Evolutionary conservation across 768 basidiomycete species (phyloP), one percentile per base, ranked within the genome.

Genomic region (Lactarius psammicola): DNA sequence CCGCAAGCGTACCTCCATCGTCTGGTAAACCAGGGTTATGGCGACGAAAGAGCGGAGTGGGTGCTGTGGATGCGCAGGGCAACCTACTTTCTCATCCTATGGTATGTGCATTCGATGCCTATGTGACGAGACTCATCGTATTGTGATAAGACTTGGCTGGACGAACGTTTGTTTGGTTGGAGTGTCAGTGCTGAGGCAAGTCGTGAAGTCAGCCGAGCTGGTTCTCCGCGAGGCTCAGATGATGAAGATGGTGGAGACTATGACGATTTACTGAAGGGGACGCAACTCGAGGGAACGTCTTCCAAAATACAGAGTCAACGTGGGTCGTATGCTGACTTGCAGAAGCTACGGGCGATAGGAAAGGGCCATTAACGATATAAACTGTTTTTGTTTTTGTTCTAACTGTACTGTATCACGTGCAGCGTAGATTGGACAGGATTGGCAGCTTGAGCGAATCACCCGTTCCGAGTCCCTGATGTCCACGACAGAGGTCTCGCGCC

Each of bases 161-260:
- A 96, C 72, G 94, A 95, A 76, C 86, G 90, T 17, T 81, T 96
- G 31, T 96, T 95, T 72, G 94, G 94, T 44, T 95, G 92, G 94
- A 87, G 87, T 75, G 81, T 82, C 61, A 91, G 88, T 70, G 82
- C 89, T 3, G 60, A 58, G 60, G 77, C 76, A 42, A 83, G 76
- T 70, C 85, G 84, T 56, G 87, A 87, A 71, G 80, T 75, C 72
- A 90, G 85, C 77, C 78, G 87, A 58, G 79, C 86, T 17, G 83
- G 78, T 31, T 90, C 89, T 11, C 91, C 92, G 0, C 87, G 88
- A 56, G 86, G 85, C 55, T 87, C 89, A 13, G 94, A 95, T 70
- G 90, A 93, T 40, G 93, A 95, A 73, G 92, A 93, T 56, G 83
- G 84, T 56, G 94, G 92, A 46, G 94, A 96, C 76, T 96, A 95